Evolutionary conservation across 2,329 filamentous ascomycete species (phyloP).

Genomic region (Pseudogymnoascus pannorum): DNA sequence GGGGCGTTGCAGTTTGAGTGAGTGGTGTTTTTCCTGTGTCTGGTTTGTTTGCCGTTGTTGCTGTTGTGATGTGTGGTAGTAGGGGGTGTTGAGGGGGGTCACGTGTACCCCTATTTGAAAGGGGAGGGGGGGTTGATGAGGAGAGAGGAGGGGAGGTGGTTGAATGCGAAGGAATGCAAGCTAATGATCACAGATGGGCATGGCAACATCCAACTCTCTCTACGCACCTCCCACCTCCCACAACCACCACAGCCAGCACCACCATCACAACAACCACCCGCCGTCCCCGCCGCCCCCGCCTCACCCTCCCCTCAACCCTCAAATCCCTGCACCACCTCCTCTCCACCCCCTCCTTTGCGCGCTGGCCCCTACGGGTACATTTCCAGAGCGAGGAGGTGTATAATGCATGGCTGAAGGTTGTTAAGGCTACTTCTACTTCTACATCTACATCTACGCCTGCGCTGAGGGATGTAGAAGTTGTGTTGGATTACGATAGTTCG

Average conservation of each 20-base stretch:
- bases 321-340: conserved; percentile 77
- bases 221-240: conserved; percentile 62
- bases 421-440: rapidly evolving
- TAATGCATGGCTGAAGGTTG: conserved; percentile 51
- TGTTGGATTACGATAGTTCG: not conserved
- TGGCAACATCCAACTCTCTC: conserved; percentile 80
- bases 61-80: too few species aligned
- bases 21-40: conserved; percentile 28
- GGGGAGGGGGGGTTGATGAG: not conserved
- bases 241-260: conserved; percentile 50
- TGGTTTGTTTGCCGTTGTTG: not conserved
- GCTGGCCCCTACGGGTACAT: conserved; percentile 75
- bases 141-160: not conserved
- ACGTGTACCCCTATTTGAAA: conserved; percentile 4
- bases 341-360: conserved; percentile 67
- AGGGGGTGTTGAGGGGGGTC: not conserved
- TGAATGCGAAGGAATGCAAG: not conserved
- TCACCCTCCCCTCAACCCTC: conserved; percentile 60
- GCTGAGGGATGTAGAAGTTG: not conserved
- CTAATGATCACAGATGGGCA: conserved; percentile 61
- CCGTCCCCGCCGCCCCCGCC: conserved; percentile 48
- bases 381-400: conserved; percentile 71
- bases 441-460: too few species aligned
- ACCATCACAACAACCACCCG: conserved; percentile 45
- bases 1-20: conserved; percentile 93